A percentile compares a stretch with the other conserved stretches of the same genome.
Evolutionary conservation across 768 basidiomycete genomes (phyloP).

Genomic region (Tulasnella sp.): DNA sequence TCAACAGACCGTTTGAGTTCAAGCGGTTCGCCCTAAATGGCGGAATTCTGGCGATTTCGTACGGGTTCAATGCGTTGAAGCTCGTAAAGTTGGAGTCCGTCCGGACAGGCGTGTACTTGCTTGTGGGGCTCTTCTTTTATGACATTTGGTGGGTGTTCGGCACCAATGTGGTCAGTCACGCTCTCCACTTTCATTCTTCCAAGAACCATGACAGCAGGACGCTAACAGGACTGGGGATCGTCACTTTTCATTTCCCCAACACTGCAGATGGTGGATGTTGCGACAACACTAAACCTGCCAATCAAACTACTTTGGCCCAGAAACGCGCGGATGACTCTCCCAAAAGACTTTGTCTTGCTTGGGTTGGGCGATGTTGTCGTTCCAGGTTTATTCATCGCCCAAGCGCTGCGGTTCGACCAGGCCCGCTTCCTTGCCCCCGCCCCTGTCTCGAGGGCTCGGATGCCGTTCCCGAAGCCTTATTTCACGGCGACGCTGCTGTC

Average conservation of each 20-base stretch:
- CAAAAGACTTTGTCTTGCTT: slow-evolving; percentile 40
- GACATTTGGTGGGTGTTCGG: slow-evolving; percentile 96
- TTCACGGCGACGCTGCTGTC: slow-evolving; percentile 57
- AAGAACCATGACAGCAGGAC: neutral
- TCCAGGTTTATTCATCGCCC: slow-evolving; percentile 60
- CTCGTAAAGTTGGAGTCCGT: slow-evolving; percentile 83
- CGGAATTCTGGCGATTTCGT: slow-evolving; percentile 62
- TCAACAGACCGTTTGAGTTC: too few species aligned
- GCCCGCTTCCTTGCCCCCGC: slow-evolving; percentile 37
- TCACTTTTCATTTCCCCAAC: slow-evolving; percentile 16
- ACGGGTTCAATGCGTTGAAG: slow-evolving; percentile 68
- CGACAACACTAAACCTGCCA: slow-evolving; percentile 78
- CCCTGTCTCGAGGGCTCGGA: slow-evolving; percentile 55
- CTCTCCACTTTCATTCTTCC: neutral
- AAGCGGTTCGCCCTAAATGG: slow-evolving; percentile 47
- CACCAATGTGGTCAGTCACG: slow-evolving; percentile 50
- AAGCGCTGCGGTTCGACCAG: slow-evolving; percentile 78
- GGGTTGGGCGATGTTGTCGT: slow-evolving; percentile 81
- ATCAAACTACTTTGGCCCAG: slow-evolving; percentile 90
- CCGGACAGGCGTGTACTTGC: slow-evolving; percentile 68
- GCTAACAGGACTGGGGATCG: neutral
- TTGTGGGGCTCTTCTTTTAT: slow-evolving; percentile 81
- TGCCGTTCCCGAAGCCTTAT: slow-evolving; percentile 53
- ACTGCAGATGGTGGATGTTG: slow-evolving; percentile 82
- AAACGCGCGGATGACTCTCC: slow-evolving; percentile 47